phyloP scores from a whole-genome alignment of 768 basidiomycete genomes.

The Cyclocybe cylindracea region DNA sequence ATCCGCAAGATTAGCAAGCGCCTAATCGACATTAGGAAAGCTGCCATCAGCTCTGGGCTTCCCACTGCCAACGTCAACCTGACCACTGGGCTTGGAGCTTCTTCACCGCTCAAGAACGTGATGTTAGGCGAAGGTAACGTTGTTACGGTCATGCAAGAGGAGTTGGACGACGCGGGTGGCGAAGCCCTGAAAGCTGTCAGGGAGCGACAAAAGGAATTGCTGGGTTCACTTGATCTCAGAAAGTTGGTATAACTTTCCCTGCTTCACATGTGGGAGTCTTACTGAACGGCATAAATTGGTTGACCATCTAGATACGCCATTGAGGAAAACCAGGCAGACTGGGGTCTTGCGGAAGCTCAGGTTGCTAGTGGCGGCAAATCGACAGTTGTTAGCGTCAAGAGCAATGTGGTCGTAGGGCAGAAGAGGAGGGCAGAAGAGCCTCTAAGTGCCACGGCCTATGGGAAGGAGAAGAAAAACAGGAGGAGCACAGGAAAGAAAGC shows the following conservation, averaged over 20 bases:
- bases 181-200: slow-evolving; percentile 65
- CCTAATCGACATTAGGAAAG: slow-evolving; percentile 78
- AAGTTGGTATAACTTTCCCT: slow-evolving; percentile 58
- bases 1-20: slow-evolving; percentile 81
- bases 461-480: slow-evolving; percentile 49
- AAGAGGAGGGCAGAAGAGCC: slow-evolving; percentile 59
- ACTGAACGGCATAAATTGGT: slow-evolving; percentile 11
- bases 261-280: slow-evolving; percentile 9
- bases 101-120: slow-evolving; percentile 9
- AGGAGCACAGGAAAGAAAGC: slow-evolving; percentile 46
- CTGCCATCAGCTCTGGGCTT: slow-evolving; percentile 67
- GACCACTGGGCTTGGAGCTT: slow-evolving; percentile 11
- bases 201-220: slow-evolving; percentile 84
- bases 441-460: slow-evolving; percentile 14
- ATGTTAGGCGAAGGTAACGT: slow-evolving; percentile 33
- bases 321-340: slow-evolving; percentile 67
- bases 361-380: slow-evolving; percentile 56
- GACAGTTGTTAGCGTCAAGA: slow-evolving; percentile 79
- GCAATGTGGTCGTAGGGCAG: slow-evolving; percentile 37
- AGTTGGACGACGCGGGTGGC: slow-evolving; percentile 77
- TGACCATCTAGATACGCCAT: slow-evolving; percentile 65
- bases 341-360: slow-evolving; percentile 74
- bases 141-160: slow-evolving; percentile 53
- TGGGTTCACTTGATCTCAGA: slow-evolving; percentile 83
- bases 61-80: slow-evolving; percentile 37